Conservation (phyloP, 805 yeast genomes). For the Wickerhamomyces alni region DNA sequence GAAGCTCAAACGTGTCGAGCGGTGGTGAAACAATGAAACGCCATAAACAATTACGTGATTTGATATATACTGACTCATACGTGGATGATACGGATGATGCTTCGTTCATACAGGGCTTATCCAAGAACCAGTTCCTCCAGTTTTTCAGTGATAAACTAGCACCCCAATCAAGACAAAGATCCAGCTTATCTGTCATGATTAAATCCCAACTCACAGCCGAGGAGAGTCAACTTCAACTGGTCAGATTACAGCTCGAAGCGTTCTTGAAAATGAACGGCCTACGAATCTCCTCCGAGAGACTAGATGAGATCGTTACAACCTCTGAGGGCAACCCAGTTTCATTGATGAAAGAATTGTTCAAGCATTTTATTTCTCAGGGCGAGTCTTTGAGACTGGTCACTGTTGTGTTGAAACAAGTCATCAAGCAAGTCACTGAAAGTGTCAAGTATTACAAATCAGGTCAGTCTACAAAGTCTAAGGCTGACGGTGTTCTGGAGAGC, state of each 20-base stretch:
- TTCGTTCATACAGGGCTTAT: slow-evolving; percentile 27
- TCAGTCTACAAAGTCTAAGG: neutral
- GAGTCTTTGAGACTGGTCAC: slow-evolving; percentile 31
- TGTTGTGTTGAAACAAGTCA: slow-evolving; percentile 28
- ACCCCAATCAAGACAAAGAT: slow-evolving; percentile 28
- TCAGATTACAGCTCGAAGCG: slow-evolving; percentile 35
- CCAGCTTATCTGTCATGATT: slow-evolving; percentile 36
- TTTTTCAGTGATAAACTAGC: slow-evolving; percentile 33
- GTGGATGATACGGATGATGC: slow-evolving; percentile 25
- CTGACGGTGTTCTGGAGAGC: neutral
- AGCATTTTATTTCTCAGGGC: slow-evolving; percentile 36
- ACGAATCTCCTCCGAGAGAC: slow-evolving; percentile 34
- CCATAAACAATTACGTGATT: slow-evolving; percentile 35
- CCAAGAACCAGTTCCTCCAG: slow-evolving; percentile 25
- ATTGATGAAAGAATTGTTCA: slow-evolving; percentile 36
- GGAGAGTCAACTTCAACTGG: slow-evolving; percentile 29
- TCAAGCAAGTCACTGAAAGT: slow-evolving; percentile 20
- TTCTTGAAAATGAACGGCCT: slow-evolving; percentile 43
- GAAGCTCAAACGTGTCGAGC: slow-evolving; percentile 24
- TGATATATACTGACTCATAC: slow-evolving; percentile 11
- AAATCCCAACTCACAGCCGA: slow-evolving; percentile 30
- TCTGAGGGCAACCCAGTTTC: slow-evolving; percentile 32
- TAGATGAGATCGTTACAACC: slow-evolving; percentile 31
- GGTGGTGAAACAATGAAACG: slow-evolving; percentile 24
- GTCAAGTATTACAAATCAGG: slow-evolving; percentile 4